A percentile compares a stretch with the other conserved stretches of the same genome.
These are phyloP conservation scores for Verticillium nubilum DNA, from an alignment of 2,329 filamentous ascomycete genomes.

Conservation along the genomic window DNA sequence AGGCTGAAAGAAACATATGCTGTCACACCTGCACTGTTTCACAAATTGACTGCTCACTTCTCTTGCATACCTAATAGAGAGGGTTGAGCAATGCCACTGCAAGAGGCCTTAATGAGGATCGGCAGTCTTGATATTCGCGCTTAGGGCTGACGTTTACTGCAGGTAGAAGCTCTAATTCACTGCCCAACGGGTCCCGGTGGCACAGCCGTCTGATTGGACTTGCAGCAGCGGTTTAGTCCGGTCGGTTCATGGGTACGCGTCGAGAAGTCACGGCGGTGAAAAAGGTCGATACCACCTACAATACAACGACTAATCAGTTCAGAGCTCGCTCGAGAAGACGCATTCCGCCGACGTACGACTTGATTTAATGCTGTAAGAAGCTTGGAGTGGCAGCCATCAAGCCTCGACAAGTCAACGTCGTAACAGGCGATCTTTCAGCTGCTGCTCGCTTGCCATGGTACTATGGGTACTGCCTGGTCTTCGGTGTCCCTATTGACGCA, in stretches of 20 bases:
- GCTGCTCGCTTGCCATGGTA: background rate
- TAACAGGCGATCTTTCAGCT: background rate
- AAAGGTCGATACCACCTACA: background rate
- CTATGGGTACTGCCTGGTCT: background rate
- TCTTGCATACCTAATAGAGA: background rate
- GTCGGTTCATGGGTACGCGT: background rate
- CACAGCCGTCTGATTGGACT: background rate
- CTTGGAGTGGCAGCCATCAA: background rate
- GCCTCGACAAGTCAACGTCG: background rate
- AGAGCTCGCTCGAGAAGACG: background rate
- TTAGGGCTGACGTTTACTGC: background rate
- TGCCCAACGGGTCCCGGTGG: background rate
- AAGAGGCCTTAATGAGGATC: background rate
- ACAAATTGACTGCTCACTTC: background rate
- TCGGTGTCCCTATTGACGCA: background rate
- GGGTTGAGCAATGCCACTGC: background rate
- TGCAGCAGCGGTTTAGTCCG: background rate
- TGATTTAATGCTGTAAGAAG: background rate
- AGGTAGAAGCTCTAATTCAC: background rate
- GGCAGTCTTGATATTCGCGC: background rate
- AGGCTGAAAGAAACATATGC: background rate
- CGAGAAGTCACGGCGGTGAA: background rate
- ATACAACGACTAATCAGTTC: background rate
- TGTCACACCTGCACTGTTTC: background rate
- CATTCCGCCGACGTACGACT: background rate